A percentile compares a stretch with the other conserved stretches of the same genome.
Evolutionary conservation across 768 basidiomycete species (phyloP).

Genomic region (Hydnum rufescens): DNA sequence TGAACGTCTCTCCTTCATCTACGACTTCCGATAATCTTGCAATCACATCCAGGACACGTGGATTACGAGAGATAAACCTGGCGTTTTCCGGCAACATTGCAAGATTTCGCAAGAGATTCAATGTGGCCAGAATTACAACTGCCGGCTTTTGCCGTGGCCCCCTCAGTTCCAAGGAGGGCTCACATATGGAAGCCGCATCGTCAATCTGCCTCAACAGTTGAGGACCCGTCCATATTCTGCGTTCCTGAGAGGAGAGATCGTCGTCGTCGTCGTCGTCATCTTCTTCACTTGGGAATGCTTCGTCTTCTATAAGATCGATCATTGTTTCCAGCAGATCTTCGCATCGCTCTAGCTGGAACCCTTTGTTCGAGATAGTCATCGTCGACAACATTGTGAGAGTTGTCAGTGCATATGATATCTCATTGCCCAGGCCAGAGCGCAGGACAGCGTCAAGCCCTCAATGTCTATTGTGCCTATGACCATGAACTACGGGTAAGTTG

Average conservation of each 20-base stretch:
- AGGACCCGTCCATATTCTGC: slow-evolving; percentile 36
- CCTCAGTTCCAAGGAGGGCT: slow-evolving; percentile 36
- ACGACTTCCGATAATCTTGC: slow-evolving; percentile 46
- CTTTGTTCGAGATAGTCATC: slow-evolving; percentile 36
- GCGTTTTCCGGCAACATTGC: slow-evolving; percentile 55
- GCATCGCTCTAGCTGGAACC: slow-evolving; percentile 59
- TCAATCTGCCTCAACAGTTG: slow-evolving; percentile 44
- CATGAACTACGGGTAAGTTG: background rate
- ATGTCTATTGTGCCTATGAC: slow-evolving; percentile 32
- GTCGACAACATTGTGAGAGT: slow-evolving; percentile 66
- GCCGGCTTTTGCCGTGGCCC: slow-evolving; percentile 42
- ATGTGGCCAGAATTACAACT: slow-evolving; percentile 36
- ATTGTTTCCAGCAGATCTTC: slow-evolving; percentile 70
- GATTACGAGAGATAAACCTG: slow-evolving; percentile 42
- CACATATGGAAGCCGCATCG: slow-evolving; percentile 30
- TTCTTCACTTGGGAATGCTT: slow-evolving; percentile 40
- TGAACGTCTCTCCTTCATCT: slow-evolving; percentile 3
- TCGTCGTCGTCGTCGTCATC: slow-evolving; percentile 11
- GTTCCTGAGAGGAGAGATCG: slow-evolving; percentile 8
- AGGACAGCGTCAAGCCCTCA: slow-evolving; percentile 87
- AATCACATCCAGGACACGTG: slow-evolving; percentile 41
- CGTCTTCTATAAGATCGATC: slow-evolving; percentile 69
- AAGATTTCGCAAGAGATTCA: slow-evolving; percentile 76
- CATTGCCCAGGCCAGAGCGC: slow-evolving; percentile 62
- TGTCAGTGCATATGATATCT: slow-evolving; percentile 79